Conservation (phyloP, 352 stramenopile genomes). For the Pythium graminicola region DNA sequence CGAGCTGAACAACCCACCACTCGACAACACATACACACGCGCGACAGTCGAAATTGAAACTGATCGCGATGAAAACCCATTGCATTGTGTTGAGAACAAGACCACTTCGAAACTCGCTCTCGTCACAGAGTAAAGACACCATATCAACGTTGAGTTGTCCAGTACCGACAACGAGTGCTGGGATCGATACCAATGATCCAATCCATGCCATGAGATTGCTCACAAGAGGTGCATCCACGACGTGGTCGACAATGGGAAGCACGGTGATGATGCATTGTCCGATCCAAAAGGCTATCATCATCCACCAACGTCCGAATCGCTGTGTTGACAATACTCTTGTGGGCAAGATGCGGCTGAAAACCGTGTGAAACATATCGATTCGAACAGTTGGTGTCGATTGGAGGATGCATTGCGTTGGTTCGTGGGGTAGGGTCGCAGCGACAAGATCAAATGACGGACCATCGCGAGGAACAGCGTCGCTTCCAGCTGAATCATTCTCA, state of each 20-base stretch:
- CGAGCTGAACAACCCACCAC: slow-evolving; percentile 23
- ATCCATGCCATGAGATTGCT: neutral
- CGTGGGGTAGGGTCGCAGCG: neutral
- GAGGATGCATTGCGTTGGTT: neutral
- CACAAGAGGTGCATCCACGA: neutral
- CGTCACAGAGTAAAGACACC: neutral
- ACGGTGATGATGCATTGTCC: slow-evolving; percentile 5
- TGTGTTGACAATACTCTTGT: neutral
- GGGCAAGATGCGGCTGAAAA: neutral
- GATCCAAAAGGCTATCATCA: slow-evolving; percentile 10
- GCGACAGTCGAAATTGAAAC: slow-evolving; percentile 20
- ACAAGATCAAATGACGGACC: slow-evolving; percentile 16
- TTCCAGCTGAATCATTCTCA: neutral
- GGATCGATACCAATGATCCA: slow-evolving; percentile 12
- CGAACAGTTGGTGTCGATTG: neutral
- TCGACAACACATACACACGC: slow-evolving; percentile 15
- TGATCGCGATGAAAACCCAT: slow-evolving; percentile 17
- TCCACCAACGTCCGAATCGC: neutral
- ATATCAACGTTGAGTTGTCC: slow-evolving; percentile 23
- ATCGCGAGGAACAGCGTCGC: neutral
- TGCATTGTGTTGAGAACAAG: slow-evolving; percentile 24
- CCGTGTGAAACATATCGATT: slow-evolving; percentile 7
- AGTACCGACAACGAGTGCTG: slow-evolving; percentile 14
- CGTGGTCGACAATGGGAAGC: slow-evolving; percentile 12
- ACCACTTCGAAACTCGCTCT: slow-evolving; percentile 26